Base-by-base conservation (phyloP, 2,329 filamentous ascomycete species). In the Paraphoma chrysanthemicola region DNA sequence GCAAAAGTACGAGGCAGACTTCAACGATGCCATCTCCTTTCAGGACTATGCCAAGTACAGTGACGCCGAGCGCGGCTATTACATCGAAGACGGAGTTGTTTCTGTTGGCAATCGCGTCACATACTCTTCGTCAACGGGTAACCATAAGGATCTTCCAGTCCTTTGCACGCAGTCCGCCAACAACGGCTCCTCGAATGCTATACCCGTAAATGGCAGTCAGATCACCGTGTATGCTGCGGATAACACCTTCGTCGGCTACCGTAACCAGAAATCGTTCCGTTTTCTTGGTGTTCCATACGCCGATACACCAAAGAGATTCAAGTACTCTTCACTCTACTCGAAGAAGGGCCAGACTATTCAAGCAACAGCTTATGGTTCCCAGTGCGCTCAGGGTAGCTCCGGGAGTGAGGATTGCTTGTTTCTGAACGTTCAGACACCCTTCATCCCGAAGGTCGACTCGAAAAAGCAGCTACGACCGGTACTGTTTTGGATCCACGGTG, bases 401-500 rank as follows among this genome's bases (percentile, higher is more conserved):
- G 70, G 80, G 50, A 73, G 70, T 28, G 82, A 84, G 60, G 77
- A 83, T 59, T 84, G 82, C 55, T 69, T 83, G 3, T 81, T 80
- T 55, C 53, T 84, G 51, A 82, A 83, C 56, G 81, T 84, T 11
- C 78, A 82, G 54, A 80, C 81, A 0, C 70, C 71, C 8, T 70
- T 71, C 16, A 66, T 74, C n/a, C 70, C 71, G 16, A 80, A 77
- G 38, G 63, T 68, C 10, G 76, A 73, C 4, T 77, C 70, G 3
- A 77, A 75, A 51, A 69, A 68, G 14, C 65, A 78, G 2, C 71
- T 83, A 5, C 75, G 78, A 31, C 79, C 82, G 0, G 82, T 85
- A 0, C 71, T 83, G 45, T 80, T 84, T 56, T 83, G 79, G 72
- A 83, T 85, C 17, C 80, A 84, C 48, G 86, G 86, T 4, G 86